Conservation (phyloP, 371 early-diverging fungal species). For the Haplosporangium sp. region DNA sequence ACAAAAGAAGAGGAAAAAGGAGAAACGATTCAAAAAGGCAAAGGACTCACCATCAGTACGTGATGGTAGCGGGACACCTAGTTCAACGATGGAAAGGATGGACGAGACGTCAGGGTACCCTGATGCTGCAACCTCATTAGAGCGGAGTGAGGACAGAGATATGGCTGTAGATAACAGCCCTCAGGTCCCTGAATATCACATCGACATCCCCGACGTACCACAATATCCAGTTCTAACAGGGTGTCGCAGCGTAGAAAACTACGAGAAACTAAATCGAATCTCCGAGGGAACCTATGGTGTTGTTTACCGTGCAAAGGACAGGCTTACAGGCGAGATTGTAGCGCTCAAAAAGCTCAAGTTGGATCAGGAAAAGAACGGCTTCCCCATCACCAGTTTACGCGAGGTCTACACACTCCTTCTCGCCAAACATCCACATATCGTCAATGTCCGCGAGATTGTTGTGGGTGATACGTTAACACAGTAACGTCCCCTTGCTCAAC, state of each 20-base stretch:
- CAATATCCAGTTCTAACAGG: slow-evolving; percentile 58
- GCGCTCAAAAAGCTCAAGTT: slow-evolving; percentile 98
- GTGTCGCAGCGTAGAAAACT: slow-evolving; percentile 86
- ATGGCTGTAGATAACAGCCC: not conserved
- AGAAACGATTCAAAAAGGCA: slow-evolving; percentile 42
- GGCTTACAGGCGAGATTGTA: slow-evolving; percentile 91
- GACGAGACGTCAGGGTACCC: too few species aligned
- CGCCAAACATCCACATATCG: slow-evolving; percentile 94
- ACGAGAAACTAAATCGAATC: slow-evolving; percentile 94
- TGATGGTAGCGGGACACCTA: slow-evolving; percentile 40
- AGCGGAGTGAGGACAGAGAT: not conserved
- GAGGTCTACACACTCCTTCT: slow-evolving; percentile 92
- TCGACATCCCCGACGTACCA: slow-evolving; percentile 36
- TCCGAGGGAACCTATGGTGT: slow-evolving; percentile 99
- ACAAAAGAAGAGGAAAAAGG: slow-evolving; percentile 19
- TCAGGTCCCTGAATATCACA: slow-evolving; percentile 29
- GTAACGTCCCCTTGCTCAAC: slow-evolving; percentile 56
- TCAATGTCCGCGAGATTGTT: slow-evolving; percentile 93
- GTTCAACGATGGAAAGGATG: not conserved
- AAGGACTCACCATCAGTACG: slow-evolving; percentile 40
- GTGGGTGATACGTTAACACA: slow-evolving; percentile 81
- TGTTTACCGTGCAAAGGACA: slow-evolving; percentile 96
- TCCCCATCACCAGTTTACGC: slow-evolving; percentile 92
- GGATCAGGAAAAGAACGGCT: slow-evolving; percentile 95
- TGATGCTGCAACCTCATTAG: not conserved